Base-by-base conservation (phyloP, 345 rosid genomes). In the Draba incana region DNA sequence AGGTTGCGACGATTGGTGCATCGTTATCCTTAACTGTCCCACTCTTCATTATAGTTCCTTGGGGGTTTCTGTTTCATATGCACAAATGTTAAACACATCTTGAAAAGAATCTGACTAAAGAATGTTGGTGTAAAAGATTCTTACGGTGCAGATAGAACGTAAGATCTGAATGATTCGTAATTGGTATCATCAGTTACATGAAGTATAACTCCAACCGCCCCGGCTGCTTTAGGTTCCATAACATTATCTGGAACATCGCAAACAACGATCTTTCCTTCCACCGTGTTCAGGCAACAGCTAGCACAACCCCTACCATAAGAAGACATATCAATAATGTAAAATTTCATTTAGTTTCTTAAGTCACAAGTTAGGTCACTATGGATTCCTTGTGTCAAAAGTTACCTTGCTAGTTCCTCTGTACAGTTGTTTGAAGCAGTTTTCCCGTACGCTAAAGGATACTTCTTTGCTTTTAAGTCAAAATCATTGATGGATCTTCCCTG, bases 231-330 rank as follows among this genome's bases (percentile, higher is more conserved):
- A 24, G 79, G 69, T 23, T 12, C 73, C 5, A 0, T 5, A 24
- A 1, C 37, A 38, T 78, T 72, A 0, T 0, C 0, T 1, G 0
- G 1, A 0, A 0, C 10, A 12, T 60, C 77, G n/a, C 84, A 84
- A 45, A 82, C 39, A 14, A 80, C 72, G 35, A 82, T 84, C 73
- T 80, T 84, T 20, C 77, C 84, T 28, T 80, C 31, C 25, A 78
- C 81, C 14, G 53, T 58, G 14, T 39, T 74, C 4, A 84, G 14
- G 39, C 83, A 82, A 23, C 33, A 31, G 14, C 6, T 8, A 14
- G 0, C 7, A 46, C 84, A 83, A 1, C 5, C 1, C 71, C 87
- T 85, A 69, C 0, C 13, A 64, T 3, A 38, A 20, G 24, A 15
- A 42, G 6, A 57, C 10, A 37, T 35, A 24, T 10, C 14, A 2